These are phyloP conservation scores for Candida berthetii DNA, from an alignment of 805 yeast species.

Conservation along the genomic window DNA sequence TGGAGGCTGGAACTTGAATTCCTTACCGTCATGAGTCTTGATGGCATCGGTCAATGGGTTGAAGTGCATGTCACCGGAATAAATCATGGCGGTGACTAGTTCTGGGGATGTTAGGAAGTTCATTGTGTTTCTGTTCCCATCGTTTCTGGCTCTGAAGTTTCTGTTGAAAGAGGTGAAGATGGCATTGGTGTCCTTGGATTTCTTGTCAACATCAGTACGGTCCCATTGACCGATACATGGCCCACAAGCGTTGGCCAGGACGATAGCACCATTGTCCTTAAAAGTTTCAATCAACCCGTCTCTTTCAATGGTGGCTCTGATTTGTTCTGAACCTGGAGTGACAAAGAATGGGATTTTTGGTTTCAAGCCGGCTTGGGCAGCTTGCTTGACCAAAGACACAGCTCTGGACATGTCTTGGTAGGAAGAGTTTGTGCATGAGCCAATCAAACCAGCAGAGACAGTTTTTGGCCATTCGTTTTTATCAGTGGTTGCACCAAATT, in stretches of 20 bases:
- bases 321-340: constrained; percentile 98
- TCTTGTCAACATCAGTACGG: constrained; percentile 69
- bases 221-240: constrained; percentile 99
- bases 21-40: constrained; percentile 58
- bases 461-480: constrained; percentile 89
- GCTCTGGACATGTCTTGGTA: constrained; percentile 98
- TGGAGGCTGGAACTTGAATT: constrained; percentile 76
- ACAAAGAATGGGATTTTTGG: constrained; percentile 90
- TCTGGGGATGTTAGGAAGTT: constrained; percentile 99
- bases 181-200: constrained; percentile 67
- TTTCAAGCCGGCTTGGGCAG: constrained; percentile 85
- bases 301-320: constrained; percentile 95
- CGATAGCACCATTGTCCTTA: constrained; percentile 88
- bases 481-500: constrained; percentile 77
- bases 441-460: constrained; percentile 92
- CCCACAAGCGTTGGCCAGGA: constrained; percentile 97
- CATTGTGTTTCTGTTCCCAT: constrained; percentile 96
- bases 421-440: constrained; percentile 98
- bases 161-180: constrained; percentile 97
- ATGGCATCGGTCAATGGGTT: constrained; percentile 90
- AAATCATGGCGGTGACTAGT: constrained; percentile 93
- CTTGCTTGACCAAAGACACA: constrained; percentile 87
- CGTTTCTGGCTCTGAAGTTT: constrained; percentile 96
- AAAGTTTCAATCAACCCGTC: constrained; percentile 90
- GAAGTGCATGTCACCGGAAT: constrained; percentile 87